Percentiles rank a stretch among this genome's conserved stretches.
Evolutionary conservation across 2,329 filamentous ascomycete species (phyloP).

Genomic region (Monilinia fructicola): DNA sequence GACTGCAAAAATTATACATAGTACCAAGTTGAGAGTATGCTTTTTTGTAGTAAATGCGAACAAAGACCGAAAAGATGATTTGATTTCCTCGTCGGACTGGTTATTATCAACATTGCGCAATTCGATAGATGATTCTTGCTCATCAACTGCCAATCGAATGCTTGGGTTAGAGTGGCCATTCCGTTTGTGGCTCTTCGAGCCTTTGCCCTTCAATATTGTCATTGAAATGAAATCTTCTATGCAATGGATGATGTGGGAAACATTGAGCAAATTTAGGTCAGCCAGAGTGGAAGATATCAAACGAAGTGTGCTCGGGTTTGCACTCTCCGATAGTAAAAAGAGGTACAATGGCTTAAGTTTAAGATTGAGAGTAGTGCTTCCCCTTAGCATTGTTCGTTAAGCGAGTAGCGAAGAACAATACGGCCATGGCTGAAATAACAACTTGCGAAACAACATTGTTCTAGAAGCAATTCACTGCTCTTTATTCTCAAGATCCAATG

Average conservation of each 20-base stretch:
- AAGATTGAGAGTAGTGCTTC: constrained; percentile 2
- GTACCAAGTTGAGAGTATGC: constrained; percentile 55
- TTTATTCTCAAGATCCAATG: background rate
- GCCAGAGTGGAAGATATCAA: background rate
- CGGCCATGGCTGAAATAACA: background rate
- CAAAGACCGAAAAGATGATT: constrained; percentile 45
- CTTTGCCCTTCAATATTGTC: constrained; percentile 14
- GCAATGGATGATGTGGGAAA: background rate
- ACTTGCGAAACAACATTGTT: constrained; percentile 7
- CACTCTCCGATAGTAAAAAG: background rate
- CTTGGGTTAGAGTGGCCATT: background rate
- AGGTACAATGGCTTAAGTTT: background rate
- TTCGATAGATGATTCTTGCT: constrained; percentile 13
- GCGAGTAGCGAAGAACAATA: constrained; percentile 26
- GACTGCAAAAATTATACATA: constrained; percentile 57
- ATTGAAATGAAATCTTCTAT: constrained; percentile 5
- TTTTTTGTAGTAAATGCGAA: constrained; percentile 69
- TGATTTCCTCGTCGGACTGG: constrained; percentile 16
- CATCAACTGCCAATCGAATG: constrained; percentile 6
- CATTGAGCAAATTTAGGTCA: background rate
- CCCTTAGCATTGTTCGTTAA: constrained; percentile 32
- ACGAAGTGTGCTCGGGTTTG: background rate
- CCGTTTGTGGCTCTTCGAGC: constrained; percentile 13
- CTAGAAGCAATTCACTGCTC: background rate
- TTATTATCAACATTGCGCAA: constrained; percentile 3